Percentiles rank a stretch among this genome's conserved stretches.
phyloP scores from a whole-genome alignment of 768 basidiomycete genomes.

The Naematelia encephala region DNA sequence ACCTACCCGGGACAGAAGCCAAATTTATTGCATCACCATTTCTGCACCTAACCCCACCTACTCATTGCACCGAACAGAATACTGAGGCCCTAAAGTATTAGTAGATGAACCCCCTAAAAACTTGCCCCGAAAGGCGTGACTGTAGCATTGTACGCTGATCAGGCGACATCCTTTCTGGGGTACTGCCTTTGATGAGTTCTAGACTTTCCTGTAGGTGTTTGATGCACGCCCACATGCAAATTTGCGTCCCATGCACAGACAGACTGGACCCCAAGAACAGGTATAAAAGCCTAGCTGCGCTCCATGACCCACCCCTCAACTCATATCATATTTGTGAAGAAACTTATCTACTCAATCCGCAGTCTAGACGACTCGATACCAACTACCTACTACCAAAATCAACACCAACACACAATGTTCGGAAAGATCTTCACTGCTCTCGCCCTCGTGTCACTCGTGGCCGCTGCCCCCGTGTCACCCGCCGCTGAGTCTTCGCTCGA shows the following conservation, averaged over 20 bases:
- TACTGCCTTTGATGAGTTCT: background rate
- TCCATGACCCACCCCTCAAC: background rate
- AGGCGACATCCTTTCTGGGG: background rate
- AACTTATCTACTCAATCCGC: background rate
- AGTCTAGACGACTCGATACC: background rate
- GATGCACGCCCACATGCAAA: too few relatives aligned
- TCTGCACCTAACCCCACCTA: background rate
- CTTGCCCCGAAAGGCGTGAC: background rate
- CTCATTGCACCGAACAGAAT: background rate
- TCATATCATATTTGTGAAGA: background rate
- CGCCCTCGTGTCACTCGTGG: background rate
- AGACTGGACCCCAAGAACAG: too few relatives aligned
- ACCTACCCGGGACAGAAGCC: background rate
- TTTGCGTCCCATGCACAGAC: too few relatives aligned
- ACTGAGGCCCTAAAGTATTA: too few relatives aligned
- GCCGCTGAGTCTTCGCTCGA: conserved; percentile 21
- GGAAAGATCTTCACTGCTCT: background rate
- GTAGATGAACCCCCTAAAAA: background rate
- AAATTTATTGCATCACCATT: too few relatives aligned
- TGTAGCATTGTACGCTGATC: background rate
- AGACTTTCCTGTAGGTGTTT: too few relatives aligned
- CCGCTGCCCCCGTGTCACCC: conserved; percentile 25
- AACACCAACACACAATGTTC: background rate
- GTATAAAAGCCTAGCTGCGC: background rate
- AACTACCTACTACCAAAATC: background rate